These are phyloP conservation scores for Chimonanthus praecox DNA, from an alignment of 164 flowering plant genomes.

Conservation along the genomic window DNA sequence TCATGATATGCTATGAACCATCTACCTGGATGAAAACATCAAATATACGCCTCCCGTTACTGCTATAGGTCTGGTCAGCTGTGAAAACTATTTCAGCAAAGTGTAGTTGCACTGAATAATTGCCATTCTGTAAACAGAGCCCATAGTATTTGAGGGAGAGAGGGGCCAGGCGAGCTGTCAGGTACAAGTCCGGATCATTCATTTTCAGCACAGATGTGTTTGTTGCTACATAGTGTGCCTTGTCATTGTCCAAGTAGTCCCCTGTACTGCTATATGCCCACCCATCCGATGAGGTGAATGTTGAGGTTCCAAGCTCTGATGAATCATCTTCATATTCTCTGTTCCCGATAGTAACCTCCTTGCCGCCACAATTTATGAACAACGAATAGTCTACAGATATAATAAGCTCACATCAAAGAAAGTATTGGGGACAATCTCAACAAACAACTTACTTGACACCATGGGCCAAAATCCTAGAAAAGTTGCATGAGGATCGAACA, in stretches of 20 bases:
- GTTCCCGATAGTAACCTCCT: not conserved
- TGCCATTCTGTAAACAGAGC: conserved; percentile 9
- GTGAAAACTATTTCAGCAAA: conserved; percentile 13
- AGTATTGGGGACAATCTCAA: no score
- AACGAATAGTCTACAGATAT: conserved; percentile 23
- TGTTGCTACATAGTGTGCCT: not conserved
- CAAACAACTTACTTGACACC: no score
- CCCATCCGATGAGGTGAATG: not conserved
- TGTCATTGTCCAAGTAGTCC: not conserved
- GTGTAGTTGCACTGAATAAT: conserved; percentile 12
- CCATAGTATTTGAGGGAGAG: conserved; percentile 10
- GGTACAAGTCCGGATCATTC: conserved; percentile 4
- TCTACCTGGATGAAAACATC: conserved; percentile 14
- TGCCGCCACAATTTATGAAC: conserved; percentile 49
- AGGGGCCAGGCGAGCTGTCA: conserved; percentile 11
- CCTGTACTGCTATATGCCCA: not conserved
- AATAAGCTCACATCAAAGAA: no score
- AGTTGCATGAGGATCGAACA: no score
- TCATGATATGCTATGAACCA: not conserved
- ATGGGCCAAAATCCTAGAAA: no score
- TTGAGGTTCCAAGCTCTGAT: conserved; percentile 9
- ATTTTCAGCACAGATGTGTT: not conserved
- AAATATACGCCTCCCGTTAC: conserved; percentile 9
- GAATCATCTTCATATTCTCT: not conserved
- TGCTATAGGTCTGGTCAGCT: conserved; percentile 6